Evolutionary conservation across 495 filamentous ascomycete genomes (phyloP).

Genomic region (Trichoderma erinaceum): DNA sequence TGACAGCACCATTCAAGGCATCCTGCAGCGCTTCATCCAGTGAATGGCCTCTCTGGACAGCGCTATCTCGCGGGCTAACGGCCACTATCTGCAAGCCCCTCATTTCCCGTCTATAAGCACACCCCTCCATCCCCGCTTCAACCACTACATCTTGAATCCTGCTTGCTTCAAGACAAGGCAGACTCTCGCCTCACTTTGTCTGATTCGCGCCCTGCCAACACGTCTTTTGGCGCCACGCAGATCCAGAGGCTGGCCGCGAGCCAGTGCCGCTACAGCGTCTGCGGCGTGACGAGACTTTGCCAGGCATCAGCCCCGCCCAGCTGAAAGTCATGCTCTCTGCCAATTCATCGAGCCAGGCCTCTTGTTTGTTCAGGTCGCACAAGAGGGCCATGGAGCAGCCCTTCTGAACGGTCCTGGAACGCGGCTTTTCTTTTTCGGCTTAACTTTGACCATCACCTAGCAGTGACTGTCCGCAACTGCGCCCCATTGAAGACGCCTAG

Average conservation of each 20-base stretch:
- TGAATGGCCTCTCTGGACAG: background rate
- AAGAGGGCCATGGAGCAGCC: background rate
- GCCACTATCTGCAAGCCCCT: background rate
- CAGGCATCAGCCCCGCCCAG: conserved; percentile 10
- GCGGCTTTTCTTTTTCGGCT: too few species aligned
- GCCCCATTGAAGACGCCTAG: background rate
- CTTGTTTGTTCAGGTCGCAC: background rate
- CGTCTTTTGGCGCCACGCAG: background rate
- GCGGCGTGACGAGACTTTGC: background rate
- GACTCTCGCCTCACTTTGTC: background rate
- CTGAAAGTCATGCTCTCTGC: background rate
- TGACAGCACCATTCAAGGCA: background rate
- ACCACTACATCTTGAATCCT: background rate
- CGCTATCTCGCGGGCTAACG: background rate
- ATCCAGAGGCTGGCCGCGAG: background rate
- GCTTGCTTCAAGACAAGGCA: background rate
- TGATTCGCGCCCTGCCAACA: background rate
- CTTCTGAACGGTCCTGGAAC: background rate
- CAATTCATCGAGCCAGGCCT: background rate
- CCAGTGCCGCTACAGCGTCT: background rate
- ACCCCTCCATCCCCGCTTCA: background rate
- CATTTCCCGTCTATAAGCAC: background rate
- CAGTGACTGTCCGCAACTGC: conserved; percentile 1
- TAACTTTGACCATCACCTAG: background rate
- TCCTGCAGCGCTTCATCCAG: background rate